phyloP scores from a whole-genome alignment of 768 basidiomycete genomes.

The Leccinum longicurvipes region DNA sequence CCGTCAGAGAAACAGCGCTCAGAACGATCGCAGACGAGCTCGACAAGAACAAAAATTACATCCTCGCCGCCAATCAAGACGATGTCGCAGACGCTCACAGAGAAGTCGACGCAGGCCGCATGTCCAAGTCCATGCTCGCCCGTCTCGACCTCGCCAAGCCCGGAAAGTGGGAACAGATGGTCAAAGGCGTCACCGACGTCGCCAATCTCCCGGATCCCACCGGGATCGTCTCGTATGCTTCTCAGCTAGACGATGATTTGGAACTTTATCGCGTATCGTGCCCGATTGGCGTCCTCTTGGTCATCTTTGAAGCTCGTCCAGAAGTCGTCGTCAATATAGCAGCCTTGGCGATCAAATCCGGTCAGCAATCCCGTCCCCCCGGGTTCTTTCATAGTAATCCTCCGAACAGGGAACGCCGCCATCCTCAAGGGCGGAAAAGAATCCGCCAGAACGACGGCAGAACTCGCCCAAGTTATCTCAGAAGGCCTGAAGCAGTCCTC shows the following conservation, averaged over 20 bases:
- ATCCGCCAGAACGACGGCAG: constrained; percentile 72
- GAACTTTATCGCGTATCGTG: constrained; percentile 94
- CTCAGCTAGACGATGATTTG: constrained; percentile 80
- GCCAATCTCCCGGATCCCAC: constrained; percentile 83
- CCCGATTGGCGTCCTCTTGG: constrained; percentile 92
- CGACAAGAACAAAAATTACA: constrained; percentile 56
- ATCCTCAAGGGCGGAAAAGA: constrained; percentile 98
- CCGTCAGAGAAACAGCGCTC: constrained; percentile 71
- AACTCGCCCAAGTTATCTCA: constrained; percentile 79
- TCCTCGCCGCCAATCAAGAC: constrained; percentile 75
- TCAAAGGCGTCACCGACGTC: constrained; percentile 86
- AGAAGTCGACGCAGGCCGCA: constrained; percentile 79
- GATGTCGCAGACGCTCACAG: constrained; percentile 79
- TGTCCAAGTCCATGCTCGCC: constrained; percentile 80
- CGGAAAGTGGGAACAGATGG: constrained; percentile 94
- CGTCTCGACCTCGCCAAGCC: constrained; percentile 74
- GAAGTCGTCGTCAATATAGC: constrained; percentile 99
- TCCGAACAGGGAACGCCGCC: constrained; percentile 79
- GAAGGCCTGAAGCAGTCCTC: constrained; percentile 68
- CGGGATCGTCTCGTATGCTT: constrained; percentile 82
- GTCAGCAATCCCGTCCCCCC: constrained; percentile 39
- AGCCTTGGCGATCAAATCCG: constrained; percentile 93
- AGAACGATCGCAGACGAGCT: constrained; percentile 67
- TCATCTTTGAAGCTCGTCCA: constrained; percentile 96
- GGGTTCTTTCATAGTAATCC: not conserved